Evolutionary conservation across 805 yeast species (phyloP).

Genomic region (Ogataea polymorpha): DNA sequence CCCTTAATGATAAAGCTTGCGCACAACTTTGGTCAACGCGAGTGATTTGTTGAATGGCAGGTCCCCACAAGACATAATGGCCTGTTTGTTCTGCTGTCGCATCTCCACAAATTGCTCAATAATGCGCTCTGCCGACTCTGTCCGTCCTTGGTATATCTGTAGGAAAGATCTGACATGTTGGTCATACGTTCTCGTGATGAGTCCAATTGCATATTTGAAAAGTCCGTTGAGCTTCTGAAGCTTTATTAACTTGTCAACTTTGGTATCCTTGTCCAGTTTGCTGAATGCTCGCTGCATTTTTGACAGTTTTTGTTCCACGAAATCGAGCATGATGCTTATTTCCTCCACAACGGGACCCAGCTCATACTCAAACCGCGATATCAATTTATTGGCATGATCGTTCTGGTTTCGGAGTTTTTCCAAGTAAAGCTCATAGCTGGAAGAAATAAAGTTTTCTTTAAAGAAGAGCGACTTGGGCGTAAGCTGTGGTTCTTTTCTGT

Average conservation of each 20-base stretch:
- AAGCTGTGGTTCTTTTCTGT: constrained; percentile 3
- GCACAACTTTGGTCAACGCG: constrained; percentile 18
- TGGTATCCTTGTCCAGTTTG: constrained; percentile 10
- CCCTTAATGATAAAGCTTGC: constrained; percentile 11
- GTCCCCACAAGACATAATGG: constrained; percentile 2
- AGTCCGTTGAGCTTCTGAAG: constrained; percentile 8
- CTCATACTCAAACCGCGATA: constrained; percentile 18
- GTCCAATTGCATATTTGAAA: constrained; percentile 3
- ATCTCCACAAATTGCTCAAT: constrained; percentile 14
- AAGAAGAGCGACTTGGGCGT: constrained; percentile 26
- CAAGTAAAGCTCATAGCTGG: constrained; percentile 24
- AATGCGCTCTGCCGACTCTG: constrained; percentile 4
- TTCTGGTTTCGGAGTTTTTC: constrained; percentile 22
- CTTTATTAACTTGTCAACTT: constrained; percentile 6
- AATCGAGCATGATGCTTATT: constrained; percentile 4
- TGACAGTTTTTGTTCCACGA: not conserved
- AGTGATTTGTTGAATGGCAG: constrained; percentile 15
- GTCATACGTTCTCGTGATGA: constrained; percentile 5
- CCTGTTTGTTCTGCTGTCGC: constrained; percentile 9
- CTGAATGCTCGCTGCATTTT: constrained; percentile 7
- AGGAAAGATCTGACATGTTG: not conserved
- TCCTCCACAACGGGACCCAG: constrained; percentile 10
- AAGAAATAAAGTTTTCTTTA: constrained; percentile 23
- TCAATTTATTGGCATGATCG: constrained; percentile 11
- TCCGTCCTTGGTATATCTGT: not conserved